phyloP scores from a whole-genome alignment of 768 basidiomycete genomes.

The Leucocoprinus sp. region DNA sequence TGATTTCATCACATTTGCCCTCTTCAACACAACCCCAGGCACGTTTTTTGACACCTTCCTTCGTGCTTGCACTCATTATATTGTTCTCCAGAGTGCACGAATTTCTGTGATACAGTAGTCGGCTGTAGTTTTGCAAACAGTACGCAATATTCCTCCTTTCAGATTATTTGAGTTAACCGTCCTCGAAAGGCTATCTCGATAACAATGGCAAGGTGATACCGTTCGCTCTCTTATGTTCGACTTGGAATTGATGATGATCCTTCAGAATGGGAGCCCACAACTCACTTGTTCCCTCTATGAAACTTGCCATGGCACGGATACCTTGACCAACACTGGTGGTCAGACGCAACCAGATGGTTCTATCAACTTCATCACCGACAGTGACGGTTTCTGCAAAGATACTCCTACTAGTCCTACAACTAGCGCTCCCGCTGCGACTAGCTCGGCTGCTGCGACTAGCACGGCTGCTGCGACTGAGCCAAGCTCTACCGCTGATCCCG shows the following conservation, averaged over 20 bases:
- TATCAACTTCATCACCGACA: conserved; percentile 33
- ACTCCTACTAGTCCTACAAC: neutral
- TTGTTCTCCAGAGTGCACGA: conserved; percentile 28
- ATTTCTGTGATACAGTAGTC: conserved; percentile 33
- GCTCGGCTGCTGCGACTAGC: neutral
- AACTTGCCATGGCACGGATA: conserved; percentile 26
- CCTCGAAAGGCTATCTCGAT: conserved; percentile 31
- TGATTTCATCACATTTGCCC: conserved; percentile 35
- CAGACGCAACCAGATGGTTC: conserved; percentile 36
- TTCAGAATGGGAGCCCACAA: conserved; percentile 31
- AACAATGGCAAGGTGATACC: conserved; percentile 36
- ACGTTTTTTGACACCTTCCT: conserved; percentile 6
- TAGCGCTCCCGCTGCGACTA: conserved; percentile 1
- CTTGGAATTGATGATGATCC: neutral
- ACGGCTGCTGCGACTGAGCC: neutral
- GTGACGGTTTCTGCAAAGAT: conserved; percentile 35
- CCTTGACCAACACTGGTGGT: conserved; percentile 33
- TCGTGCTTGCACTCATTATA: neutral
- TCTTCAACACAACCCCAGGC: conserved; percentile 35
- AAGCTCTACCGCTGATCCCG: neutral
- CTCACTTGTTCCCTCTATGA: conserved; percentile 39
- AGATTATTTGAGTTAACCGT: neutral
- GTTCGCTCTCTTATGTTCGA: neutral
- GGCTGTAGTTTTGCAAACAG: conserved; percentile 37
- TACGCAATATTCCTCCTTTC: conserved; percentile 16